Evolutionary conservation across 805 yeast species (phyloP).

Genomic region (Vanderwaltozyma tropicalis): DNA sequence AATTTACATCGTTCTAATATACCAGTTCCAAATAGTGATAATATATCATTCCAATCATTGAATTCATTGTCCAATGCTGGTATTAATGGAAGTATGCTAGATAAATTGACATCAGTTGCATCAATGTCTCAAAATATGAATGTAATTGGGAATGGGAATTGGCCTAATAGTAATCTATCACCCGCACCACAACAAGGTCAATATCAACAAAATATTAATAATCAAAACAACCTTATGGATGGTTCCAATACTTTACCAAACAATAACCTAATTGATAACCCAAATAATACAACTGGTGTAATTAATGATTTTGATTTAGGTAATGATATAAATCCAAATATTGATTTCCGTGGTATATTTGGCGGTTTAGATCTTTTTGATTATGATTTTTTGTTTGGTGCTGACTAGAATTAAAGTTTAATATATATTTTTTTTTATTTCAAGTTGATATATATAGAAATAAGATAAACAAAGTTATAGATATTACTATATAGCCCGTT

Average conservation of each 20-base stretch:
- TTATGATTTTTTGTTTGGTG: slow-evolving; percentile 8
- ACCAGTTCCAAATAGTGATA: background rate
- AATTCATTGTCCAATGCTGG: background rate
- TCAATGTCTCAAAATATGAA: background rate
- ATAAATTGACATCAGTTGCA: background rate
- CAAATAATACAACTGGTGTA: too few species aligned
- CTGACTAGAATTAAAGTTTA: background rate
- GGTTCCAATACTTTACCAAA: background rate
- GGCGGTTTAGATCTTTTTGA: slow-evolving; percentile 25
- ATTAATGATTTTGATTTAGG: background rate
- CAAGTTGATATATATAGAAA: background rate
- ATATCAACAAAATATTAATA: background rate
- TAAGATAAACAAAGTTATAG: background rate
- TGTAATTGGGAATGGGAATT: background rate
- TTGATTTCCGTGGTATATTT: slow-evolving; percentile 12
- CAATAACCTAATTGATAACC: background rate
- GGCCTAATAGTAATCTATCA: background rate
- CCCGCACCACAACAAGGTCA: background rate
- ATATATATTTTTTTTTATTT: background rate
- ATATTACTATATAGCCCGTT: too few species aligned
- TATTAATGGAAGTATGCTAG: background rate
- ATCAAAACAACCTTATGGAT: too few species aligned
- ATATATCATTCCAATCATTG: background rate
- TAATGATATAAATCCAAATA: background rate
- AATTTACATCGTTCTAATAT: background rate